A percentile compares a stretch with the other conserved stretches of the same genome.
Conservation (phyloP, 148 eudicot species). For the Arctostaphylos glauca region DNA sequence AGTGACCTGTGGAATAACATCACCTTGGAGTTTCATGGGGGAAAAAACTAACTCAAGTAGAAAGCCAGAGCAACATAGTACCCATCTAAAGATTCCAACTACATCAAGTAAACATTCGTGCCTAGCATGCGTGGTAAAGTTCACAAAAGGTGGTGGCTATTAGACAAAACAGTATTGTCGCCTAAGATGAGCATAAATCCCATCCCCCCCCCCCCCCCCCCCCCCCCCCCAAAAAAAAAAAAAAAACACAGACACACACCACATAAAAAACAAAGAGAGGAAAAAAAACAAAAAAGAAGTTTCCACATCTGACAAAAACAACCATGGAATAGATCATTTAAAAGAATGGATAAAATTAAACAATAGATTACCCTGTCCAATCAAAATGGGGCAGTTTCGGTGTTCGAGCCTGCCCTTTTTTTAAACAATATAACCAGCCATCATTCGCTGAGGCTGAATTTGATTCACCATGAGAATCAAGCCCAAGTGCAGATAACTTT, state of each 20-base stretch:
- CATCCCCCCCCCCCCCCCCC: not conserved
- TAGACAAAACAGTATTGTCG: too few relatives aligned
- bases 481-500: slow-evolving; percentile 40
- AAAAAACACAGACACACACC: not conserved
- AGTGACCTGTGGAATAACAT: slow-evolving; percentile 48
- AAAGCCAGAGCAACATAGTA: not conserved
- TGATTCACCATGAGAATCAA: slow-evolving; percentile 40
- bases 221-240: not conserved
- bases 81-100: not conserved
- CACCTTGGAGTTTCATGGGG: slow-evolving; percentile 12
- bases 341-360: not conserved
- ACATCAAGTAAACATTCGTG: not conserved
- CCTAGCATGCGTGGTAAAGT: not conserved
- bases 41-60: not conserved
- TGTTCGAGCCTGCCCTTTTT: slow-evolving; percentile 83
- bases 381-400: slow-evolving; percentile 77
- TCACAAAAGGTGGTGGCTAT: not conserved
- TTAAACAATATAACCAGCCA: slow-evolving; percentile 88
- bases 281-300: too few relatives aligned
- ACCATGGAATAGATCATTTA: not conserved
- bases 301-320: not conserved
- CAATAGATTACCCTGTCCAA: slow-evolving; percentile 85
- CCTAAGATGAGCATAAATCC: too few relatives aligned
- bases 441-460: slow-evolving; percentile 33
- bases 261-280: not conserved